Percentiles rank a stretch among this genome's conserved stretches.
phyloP scores from a whole-genome alignment of 1,284 basidiomycete species.

The Thelephora terrestris region DNA sequence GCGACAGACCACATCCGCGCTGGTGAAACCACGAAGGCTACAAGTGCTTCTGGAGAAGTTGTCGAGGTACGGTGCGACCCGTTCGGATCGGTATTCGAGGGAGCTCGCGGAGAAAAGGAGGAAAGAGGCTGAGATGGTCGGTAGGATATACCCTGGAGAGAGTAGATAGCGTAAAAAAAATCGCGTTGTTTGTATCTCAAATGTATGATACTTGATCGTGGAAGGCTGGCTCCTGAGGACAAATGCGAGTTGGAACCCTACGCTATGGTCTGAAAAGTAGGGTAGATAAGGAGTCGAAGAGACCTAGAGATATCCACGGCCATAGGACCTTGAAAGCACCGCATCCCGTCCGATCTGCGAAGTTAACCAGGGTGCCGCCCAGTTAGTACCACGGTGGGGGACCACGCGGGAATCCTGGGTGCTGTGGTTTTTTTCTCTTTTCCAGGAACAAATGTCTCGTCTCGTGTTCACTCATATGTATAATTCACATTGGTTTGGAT shows the following conservation, averaged over 20 bases:
- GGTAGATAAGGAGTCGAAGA: too few species aligned
- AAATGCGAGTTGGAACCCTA: too few species aligned
- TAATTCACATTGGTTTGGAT: too few species aligned
- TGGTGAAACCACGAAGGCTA: conserved; percentile 67
- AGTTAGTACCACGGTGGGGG: conserved; percentile 81
- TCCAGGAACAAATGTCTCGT: too few species aligned
- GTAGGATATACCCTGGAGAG: conserved; percentile 59
- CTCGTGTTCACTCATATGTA: too few species aligned
- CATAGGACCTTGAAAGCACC: conserved; percentile 74
- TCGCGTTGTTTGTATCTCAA: too few species aligned
- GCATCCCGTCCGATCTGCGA: conserved; percentile 75
- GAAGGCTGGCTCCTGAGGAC: too few species aligned
- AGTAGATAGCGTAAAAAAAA: conserved; percentile 12
- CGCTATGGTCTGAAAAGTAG: too few species aligned
- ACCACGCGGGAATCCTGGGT: conserved; percentile 77
- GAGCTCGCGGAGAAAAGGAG: conserved; percentile 63
- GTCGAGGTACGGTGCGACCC: conserved; percentile 52
- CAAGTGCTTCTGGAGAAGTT: conserved; percentile 76
- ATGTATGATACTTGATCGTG: too few species aligned
- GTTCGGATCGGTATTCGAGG: conserved; percentile 44
- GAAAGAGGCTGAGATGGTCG: conserved; percentile 72
- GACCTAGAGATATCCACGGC: conserved; percentile 42
- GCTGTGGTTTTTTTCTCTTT: conserved; percentile 46
- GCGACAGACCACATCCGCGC: conserved; percentile 63
- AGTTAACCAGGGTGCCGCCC: conserved; percentile 72